A percentile compares a stretch with the other conserved stretches of the same genome.
Conservation (phyloP, 2,329 filamentous ascomycete species). For the Byssoonygena ceratinophila region DNA sequence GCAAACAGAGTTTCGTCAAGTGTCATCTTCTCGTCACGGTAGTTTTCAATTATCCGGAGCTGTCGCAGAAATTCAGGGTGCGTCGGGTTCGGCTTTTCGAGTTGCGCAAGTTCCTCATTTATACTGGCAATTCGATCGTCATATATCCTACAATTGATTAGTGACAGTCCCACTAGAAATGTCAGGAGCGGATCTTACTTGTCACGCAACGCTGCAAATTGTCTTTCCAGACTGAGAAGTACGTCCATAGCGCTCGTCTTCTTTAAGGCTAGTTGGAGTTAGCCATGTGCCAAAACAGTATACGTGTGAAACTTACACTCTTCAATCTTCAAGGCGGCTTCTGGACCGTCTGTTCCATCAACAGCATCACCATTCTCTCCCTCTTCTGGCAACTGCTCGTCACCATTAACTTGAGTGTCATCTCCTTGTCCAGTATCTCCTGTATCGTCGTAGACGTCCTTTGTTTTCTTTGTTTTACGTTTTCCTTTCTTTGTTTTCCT, state of each 20-base stretch:
- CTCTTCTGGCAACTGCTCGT: conserved; percentile 40
- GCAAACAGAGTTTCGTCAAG: conserved; percentile 63
- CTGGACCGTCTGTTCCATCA: conserved; percentile 38
- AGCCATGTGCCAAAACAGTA: background rate
- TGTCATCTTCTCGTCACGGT: conserved; percentile 67
- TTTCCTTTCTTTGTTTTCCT: conserved; percentile 39
- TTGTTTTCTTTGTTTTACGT: conserved; percentile 35
- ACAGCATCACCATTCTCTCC: conserved; percentile 38
- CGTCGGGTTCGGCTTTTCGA: conserved; percentile 50
- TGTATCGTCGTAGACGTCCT: conserved; percentile 31
- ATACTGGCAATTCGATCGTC: conserved; percentile 77
- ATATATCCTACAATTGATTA: conserved; percentile 54
- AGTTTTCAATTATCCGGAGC: conserved; percentile 73
- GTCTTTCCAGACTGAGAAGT: conserved; percentile 69
- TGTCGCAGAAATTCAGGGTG: conserved; percentile 88
- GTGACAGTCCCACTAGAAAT: background rate
- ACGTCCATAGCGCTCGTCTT: conserved; percentile 73
- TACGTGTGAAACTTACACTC: conserved; percentile 34
- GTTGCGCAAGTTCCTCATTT: conserved; percentile 55
- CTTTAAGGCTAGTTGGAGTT: conserved; percentile 50
- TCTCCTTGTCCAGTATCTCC: conserved; percentile 27
- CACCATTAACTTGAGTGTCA: conserved; percentile 34
- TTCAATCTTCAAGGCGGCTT: conserved; percentile 40
- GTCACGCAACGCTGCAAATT: conserved; percentile 74
- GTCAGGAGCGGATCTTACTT: conserved; percentile 30